Base-by-base conservation (phyloP, 352 stramenopile genomes). In the Globisporangium barbulae region DNA sequence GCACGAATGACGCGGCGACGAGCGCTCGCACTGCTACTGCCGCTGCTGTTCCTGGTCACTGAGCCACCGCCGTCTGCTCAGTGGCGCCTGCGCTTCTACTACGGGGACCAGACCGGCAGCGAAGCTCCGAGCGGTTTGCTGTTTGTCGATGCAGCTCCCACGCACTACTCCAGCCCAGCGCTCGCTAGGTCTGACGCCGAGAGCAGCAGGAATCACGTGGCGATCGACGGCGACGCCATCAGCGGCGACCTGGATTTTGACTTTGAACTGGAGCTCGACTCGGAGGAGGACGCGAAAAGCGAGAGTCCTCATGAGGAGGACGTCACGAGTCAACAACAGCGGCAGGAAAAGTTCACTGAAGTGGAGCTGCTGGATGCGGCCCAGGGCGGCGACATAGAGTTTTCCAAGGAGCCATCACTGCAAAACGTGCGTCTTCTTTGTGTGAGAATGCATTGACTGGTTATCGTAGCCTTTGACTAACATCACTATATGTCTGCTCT, bases 201-300 rank as follows among this genome's bases (percentile, higher is more conserved):
- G n/a, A 52, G 45, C 21, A 52, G 21, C 21, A 31, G 39, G 15
- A n/a, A 19, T 13, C 15, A 45, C 39, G 39, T 52, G 8, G 45
- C 21, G 7, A 19, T 61, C 22, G 41, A 56, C 4, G 61, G 41
- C 13, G 61, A 66, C 8, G 50, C 44, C 5, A 55, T 64, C 47
- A 66, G 21, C 10, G 17, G 33, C n/a, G 52, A 66, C 42, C 31
- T 66, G 30, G 62, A 53, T 30, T 59, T 66, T 21, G 61, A 60
- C 30, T 66, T 66, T 47, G 61, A 66, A 39, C 39, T 66, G 21
- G 61, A 61, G 21, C 19, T 49, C 13, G 58, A 57, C 19, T 45
- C 39, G 39, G 28, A 56, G 25, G 28, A 13, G 1, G 50, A 21
- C 15, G 3, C 28, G 30, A 41, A 21, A 35, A 25, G 13, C 4